Percentiles rank a stretch among this genome's conserved stretches.
These are phyloP conservation scores for Colletotrichum costaricense DNA, from an alignment of 2,329 filamentous ascomycete genomes.

Conservation along the genomic window DNA sequence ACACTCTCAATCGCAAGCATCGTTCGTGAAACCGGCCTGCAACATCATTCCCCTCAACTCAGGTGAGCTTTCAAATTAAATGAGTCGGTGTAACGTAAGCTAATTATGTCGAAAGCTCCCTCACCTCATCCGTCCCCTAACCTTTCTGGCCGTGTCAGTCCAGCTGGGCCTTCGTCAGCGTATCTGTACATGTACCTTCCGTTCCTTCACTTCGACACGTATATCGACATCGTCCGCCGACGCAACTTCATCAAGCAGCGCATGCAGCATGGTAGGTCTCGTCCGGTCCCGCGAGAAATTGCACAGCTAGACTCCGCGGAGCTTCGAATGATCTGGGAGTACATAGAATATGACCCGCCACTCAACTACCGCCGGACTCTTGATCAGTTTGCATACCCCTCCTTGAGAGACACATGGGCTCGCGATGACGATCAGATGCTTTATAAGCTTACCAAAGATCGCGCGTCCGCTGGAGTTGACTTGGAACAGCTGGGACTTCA, in stretches of 20 bases:
- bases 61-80: neutral
- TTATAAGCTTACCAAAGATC: slow-evolving; percentile 71
- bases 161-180: slow-evolving; percentile 30
- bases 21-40: slow-evolving; percentile 61
- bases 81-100: neutral
- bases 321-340: slow-evolving; percentile 71
- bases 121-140: slow-evolving; percentile 43
- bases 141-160: slow-evolving; percentile 22
- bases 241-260: slow-evolving; percentile 65
- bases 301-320: slow-evolving; percentile 67
- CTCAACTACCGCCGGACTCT: slow-evolving; percentile 71
- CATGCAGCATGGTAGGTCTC: slow-evolving; percentile 63
- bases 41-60: slow-evolving; percentile 53
- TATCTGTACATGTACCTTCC: slow-evolving; percentile 66
- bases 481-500: slow-evolving; percentile 33
- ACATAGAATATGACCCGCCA: slow-evolving; percentile 69
- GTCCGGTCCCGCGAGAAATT: slow-evolving; percentile 66
- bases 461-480: slow-evolving; percentile 38
- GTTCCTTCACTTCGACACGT: slow-evolving; percentile 74
- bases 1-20: slow-evolving; percentile 61
- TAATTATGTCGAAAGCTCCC: slow-evolving; percentile 47
- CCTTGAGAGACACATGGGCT: slow-evolving; percentile 68
- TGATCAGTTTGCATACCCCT: slow-evolving; percentile 73
- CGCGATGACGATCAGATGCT: slow-evolving; percentile 76
- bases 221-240: slow-evolving; percentile 66